Percentiles rank a stretch among this genome's conserved stretches.
Conservation (phyloP, 805 yeast species). For the Suhomyces faveliae region DNA sequence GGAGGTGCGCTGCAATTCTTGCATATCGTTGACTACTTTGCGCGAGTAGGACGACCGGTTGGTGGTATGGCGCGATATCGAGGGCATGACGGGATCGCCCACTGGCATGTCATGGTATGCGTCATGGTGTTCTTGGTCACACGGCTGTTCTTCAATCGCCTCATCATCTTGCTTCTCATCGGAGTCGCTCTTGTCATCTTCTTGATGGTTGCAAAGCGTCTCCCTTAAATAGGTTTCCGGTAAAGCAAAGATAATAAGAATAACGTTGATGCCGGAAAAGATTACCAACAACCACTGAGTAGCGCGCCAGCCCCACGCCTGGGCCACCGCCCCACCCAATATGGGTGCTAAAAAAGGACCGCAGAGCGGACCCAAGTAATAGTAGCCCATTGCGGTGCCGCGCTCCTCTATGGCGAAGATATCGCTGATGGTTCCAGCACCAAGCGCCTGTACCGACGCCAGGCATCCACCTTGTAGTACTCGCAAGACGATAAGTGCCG, state of each 20-base stretch:
- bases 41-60: constrained; percentile 32
- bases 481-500: constrained; percentile 64
- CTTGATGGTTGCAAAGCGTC: constrained; percentile 26
- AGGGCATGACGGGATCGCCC: constrained; percentile 41
- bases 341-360: constrained; percentile 84
- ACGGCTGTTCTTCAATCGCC: no score
- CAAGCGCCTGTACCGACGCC: constrained; percentile 84
- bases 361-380: constrained; percentile 74
- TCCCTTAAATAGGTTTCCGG: constrained; percentile 77
- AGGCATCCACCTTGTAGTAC: constrained; percentile 76
- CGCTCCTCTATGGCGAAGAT: constrained; percentile 63
- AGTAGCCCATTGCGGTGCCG: constrained; percentile 77
- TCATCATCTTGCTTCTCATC: no score
- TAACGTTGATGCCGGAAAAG: constrained; percentile 52
- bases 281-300: constrained; percentile 84
- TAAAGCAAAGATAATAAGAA: constrained; percentile 51
- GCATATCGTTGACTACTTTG: constrained; percentile 20
- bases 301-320: constrained; percentile 82
- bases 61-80: constrained; percentile 36
- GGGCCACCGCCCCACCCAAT: constrained; percentile 68
- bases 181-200: constrained; percentile 7
- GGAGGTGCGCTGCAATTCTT: constrained; percentile 17
- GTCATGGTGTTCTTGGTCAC: constrained; percentile 7
- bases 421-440: constrained; percentile 86
- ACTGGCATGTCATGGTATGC: constrained; percentile 28